Conservation (phyloP, 116 monocot species). For the Phalaenopsis hybrid region DNA sequence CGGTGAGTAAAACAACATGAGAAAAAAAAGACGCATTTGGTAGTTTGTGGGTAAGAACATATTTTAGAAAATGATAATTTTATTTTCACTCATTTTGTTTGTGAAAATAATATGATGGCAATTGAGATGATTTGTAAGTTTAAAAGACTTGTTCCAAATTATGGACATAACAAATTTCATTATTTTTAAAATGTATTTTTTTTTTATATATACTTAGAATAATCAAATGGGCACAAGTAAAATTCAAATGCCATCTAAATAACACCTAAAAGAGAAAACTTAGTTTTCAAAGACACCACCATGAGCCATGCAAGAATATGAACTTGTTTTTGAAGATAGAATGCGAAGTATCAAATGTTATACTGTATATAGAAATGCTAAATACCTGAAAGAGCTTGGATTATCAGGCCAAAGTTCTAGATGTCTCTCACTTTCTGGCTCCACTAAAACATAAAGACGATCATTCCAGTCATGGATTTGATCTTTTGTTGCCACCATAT, state of each 20-base stretch:
- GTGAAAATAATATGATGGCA: too few species aligned
- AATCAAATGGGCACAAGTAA: not conserved
- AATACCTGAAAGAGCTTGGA: constrained; percentile 53
- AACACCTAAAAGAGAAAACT: not conserved
- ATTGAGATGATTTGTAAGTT: too few species aligned
- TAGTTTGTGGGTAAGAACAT: too few species aligned
- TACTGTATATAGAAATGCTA: not conserved
- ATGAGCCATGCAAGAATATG: not conserved
- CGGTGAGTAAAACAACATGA: too few species aligned
- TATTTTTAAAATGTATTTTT: not conserved
- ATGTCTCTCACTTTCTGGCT: constrained; percentile 46
- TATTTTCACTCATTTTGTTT: not conserved
- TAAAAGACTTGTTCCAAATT: too few species aligned
- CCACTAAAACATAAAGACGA: constrained; percentile 49
- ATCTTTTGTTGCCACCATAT: constrained; percentile 25
- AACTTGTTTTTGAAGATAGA: not conserved
- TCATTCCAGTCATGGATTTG: constrained; percentile 65
- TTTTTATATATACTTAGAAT: not conserved
- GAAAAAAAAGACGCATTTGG: too few species aligned
- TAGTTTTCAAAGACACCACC: not conserved
- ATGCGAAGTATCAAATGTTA: not conserved
- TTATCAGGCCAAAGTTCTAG: constrained; percentile 45
- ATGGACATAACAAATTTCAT: not conserved
- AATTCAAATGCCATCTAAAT: not conserved
- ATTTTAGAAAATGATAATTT: not conserved